Percentiles rank a stretch among this genome's conserved stretches.
Evolutionary conservation across 768 basidiomycete genomes (phyloP).

Genomic region (Russula emetica): DNA sequence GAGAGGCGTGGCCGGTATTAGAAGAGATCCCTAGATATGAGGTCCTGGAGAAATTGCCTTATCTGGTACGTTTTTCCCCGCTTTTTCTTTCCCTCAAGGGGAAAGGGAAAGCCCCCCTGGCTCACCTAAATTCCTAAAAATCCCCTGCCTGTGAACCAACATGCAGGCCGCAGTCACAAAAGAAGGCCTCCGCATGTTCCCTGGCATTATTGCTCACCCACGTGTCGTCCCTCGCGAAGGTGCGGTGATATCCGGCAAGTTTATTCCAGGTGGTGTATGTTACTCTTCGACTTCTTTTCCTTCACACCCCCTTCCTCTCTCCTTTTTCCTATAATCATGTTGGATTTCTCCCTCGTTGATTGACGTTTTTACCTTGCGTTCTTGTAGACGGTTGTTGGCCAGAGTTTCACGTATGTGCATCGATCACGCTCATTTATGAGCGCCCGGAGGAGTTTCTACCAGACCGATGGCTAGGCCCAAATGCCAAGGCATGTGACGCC

Average conservation of each 20-base stretch:
- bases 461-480: slow-evolving; percentile 41
- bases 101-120: not conserved
- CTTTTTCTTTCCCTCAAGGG: too few species aligned
- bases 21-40: slow-evolving; percentile 35
- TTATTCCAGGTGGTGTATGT: slow-evolving; percentile 41
- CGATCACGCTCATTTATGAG: slow-evolving; percentile 39
- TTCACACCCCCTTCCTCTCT: not conserved
- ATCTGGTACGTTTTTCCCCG: slow-evolving; percentile 41
- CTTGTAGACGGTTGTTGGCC: slow-evolving; percentile 41
- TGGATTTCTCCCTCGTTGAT: not conserved
- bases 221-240: slow-evolving; percentile 39
- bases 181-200: slow-evolving; percentile 43
- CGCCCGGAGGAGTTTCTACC: slow-evolving; percentile 40
- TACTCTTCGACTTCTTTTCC: not conserved
- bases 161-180: slow-evolving; percentile 46
- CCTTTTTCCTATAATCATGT: not conserved
- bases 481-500: slow-evolving; percentile 38
- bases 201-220: slow-evolving; percentile 40
- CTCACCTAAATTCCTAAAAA: not conserved
- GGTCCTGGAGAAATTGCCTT: slow-evolving; percentile 43
- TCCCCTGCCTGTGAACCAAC: not conserved
- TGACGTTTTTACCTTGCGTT: not conserved
- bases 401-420: slow-evolving; percentile 40
- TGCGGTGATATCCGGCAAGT: slow-evolving; percentile 36
- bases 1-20: slow-evolving; percentile 42